Conservation (phyloP, 306 rosid genomes). For the Fragaria vesca region DNA sequence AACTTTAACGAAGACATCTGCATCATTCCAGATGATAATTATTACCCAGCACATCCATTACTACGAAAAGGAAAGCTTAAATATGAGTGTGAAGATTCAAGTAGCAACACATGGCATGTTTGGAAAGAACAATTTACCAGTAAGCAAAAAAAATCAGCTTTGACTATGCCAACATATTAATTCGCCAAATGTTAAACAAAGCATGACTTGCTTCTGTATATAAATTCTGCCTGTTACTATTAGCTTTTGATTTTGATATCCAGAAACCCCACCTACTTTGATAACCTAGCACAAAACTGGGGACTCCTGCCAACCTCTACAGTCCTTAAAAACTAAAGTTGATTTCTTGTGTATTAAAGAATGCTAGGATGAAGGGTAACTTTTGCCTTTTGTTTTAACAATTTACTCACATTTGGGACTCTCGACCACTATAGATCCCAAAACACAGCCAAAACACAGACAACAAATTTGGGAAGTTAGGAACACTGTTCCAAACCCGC, state of each 20-base stretch:
- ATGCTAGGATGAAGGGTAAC: background rate
- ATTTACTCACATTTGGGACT: background rate
- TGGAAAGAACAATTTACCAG: background rate
- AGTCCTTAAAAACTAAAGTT: background rate
- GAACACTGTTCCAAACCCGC: background rate
- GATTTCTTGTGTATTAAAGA: background rate
- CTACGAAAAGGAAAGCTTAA: background rate
- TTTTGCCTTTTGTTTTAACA: background rate
- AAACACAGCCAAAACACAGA: background rate
- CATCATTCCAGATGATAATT: background rate
- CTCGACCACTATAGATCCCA: background rate
- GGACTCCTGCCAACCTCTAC: background rate
- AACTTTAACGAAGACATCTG: background rate
- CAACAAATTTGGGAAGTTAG: background rate
- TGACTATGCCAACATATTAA: constrained; percentile 4
- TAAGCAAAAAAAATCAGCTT: background rate
- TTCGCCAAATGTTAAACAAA: background rate
- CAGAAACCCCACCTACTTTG: background rate
- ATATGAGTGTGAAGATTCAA: constrained; percentile 19
- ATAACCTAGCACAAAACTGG: background rate
- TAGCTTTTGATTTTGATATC: background rate
- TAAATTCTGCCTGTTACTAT: background rate
- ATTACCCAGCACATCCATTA: background rate
- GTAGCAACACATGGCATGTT: constrained; percentile 5
- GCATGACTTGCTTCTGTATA: background rate